Base-by-base conservation (phyloP, 2,329 filamentous ascomycete genomes). In the Fusarium dimerum region DNA sequence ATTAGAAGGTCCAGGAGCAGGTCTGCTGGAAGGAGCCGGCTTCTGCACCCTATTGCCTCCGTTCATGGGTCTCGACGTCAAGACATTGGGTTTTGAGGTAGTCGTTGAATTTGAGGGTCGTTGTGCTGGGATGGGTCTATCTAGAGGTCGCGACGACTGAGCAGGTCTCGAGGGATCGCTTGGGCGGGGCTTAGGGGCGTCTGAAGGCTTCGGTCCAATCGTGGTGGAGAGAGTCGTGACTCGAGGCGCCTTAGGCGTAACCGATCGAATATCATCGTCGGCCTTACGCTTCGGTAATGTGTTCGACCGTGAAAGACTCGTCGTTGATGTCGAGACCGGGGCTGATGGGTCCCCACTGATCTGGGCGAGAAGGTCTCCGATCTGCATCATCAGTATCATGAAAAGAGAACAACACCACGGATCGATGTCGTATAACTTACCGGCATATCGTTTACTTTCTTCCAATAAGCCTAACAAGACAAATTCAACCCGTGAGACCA, bases 221-320 rank as follows among this genome's bases (percentile, higher is more conserved):
- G 53, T 63, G 45, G 52, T 59, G 30, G 64, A 64, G 17, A 64
- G 48, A 10, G 61, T 60, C n/a, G 54, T 56, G 20, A 56, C 55
- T 43, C 75, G 76, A 29, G 74, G 71, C 4, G 73, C 60, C 66
- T 83, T 84, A 34, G 68, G 64, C 29, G 67, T 67, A 48, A 69
- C 63, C 47, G 65, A 68, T 40, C 69, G 70, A 30, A 78, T 65
- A 50, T 83, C 78, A 53, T 79, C 74, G 36, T 81, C 78, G 45
- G 82, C 79, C 65, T 86, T 87, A 58, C 84, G 78, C 69, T 87
- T 87, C 38, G 73, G 67, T 29, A 69, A 47, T 12, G 63, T 55
- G 32, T 54, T 64, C 6, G 63, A 52, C 50, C 66, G 65, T 17
- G 56, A 53, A 15, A 67, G 54, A 34, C 67, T 63, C 8, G 10